These are phyloP conservation scores for Aspergillus carlsbadensis DNA, from an alignment of 495 filamentous ascomycete species.

Conservation along the genomic window DNA sequence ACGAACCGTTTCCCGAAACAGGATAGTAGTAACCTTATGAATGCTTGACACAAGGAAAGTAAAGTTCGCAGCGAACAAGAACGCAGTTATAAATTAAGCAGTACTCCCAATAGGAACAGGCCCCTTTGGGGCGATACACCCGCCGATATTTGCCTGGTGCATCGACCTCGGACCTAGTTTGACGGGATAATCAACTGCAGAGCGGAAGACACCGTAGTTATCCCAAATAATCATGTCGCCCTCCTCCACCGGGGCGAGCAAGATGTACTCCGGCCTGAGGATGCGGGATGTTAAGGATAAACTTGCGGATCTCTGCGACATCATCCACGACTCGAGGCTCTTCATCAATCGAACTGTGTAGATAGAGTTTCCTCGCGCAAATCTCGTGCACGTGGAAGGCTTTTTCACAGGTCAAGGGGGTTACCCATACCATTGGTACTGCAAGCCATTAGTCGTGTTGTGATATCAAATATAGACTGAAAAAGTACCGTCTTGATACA, in stretches of 20 bases:
- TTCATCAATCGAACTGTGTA: neutral
- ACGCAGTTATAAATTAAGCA: neutral
- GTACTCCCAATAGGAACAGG: constrained; percentile 1
- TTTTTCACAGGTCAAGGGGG: constrained; percentile 6
- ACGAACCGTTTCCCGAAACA: too few relatives aligned
- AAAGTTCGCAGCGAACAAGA: too few relatives aligned
- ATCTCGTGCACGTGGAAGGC: constrained; percentile 5
- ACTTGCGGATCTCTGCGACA: neutral
- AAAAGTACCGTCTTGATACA: constrained; percentile 1
- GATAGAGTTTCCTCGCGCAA: constrained; percentile 1
- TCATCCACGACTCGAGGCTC: neutral
- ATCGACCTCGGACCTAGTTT: constrained; percentile 5
- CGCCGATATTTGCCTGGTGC: constrained; percentile 11
- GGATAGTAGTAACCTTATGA: too few relatives aligned
- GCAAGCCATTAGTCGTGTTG: neutral
- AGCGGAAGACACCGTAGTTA: constrained; percentile 11
- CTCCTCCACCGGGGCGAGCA: constrained; percentile 3
- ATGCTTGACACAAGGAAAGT: too few relatives aligned
- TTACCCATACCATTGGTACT: constrained; percentile 12
- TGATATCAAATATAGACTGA: neutral
- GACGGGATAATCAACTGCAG: constrained; percentile 7
- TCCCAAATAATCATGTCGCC: constrained; percentile 11
- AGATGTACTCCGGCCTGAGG: constrained; percentile 8
- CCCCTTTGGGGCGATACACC: constrained; percentile 2
- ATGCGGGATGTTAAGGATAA: constrained; percentile 6